These are phyloP conservation scores for Thelonectria olida DNA, from an alignment of 2,329 filamentous ascomycete genomes.

Conservation along the genomic window DNA sequence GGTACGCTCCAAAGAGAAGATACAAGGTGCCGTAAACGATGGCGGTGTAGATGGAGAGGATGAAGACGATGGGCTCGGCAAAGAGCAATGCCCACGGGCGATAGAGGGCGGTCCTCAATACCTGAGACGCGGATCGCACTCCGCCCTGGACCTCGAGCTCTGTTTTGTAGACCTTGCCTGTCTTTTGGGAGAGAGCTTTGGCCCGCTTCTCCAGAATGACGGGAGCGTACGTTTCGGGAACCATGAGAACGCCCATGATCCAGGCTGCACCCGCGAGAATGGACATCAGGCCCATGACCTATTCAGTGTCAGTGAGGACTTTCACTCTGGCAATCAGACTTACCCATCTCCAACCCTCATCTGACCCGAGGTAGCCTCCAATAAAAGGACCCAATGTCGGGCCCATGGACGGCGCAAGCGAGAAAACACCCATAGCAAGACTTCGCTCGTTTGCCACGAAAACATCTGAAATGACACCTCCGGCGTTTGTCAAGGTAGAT, in stretches of 20 bases:
- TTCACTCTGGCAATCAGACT: not conserved
- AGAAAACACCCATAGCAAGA: slow-evolving; percentile 67
- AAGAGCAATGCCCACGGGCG: slow-evolving; percentile 73
- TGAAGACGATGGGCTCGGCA: slow-evolving; percentile 71
- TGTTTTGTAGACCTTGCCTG: slow-evolving; percentile 64
- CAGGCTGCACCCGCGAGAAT: slow-evolving; percentile 68
- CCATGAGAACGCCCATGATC: slow-evolving; percentile 59
- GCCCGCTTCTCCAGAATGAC: slow-evolving; percentile 64
- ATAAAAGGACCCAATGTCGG: slow-evolving; percentile 68
- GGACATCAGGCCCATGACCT: slow-evolving; percentile 68
- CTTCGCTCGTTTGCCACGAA: slow-evolving; percentile 64
- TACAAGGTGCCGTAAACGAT: slow-evolving; percentile 65
- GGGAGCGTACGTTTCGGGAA: slow-evolving; percentile 69
- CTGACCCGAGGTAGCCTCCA: slow-evolving; percentile 69
- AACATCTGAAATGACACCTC: slow-evolving; percentile 72
- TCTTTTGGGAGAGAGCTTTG: slow-evolving; percentile 57
- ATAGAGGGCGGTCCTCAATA: slow-evolving; percentile 64
- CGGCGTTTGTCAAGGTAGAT: slow-evolving; percentile 69
- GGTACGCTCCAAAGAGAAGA: slow-evolving; percentile 63
- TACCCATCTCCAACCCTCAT: slow-evolving; percentile 67
- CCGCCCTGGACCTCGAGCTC: slow-evolving; percentile 56
- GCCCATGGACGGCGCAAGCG: slow-evolving; percentile 70
- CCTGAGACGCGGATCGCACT: slow-evolving; percentile 51
- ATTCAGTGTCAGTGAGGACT: not conserved
- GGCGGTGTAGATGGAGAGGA: slow-evolving; percentile 71